Conservation (phyloP, 768 basidiomycete genomes). For the Russula dissimulans region DNA sequence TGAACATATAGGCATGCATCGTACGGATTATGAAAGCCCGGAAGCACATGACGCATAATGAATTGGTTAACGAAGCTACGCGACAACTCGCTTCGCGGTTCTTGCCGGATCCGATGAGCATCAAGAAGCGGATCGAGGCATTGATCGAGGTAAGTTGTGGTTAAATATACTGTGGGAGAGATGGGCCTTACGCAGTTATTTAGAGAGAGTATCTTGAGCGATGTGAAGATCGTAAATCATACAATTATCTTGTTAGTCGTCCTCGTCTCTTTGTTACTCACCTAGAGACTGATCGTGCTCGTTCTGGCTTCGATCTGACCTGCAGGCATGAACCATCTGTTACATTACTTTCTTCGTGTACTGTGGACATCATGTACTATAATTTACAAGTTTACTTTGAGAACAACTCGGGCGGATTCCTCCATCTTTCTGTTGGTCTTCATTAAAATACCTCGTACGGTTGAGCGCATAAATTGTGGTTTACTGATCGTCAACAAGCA, state of each 20-base stretch:
- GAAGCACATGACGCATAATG: constrained; percentile 81
- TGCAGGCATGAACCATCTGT: no score
- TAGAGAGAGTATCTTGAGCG: constrained; percentile 94
- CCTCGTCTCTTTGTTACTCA: not conserved
- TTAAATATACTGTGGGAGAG: not conserved
- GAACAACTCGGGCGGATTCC: no score
- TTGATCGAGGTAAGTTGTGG: constrained; percentile 71
- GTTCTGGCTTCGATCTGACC: no score
- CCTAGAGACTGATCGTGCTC: no score
- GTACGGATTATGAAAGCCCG: constrained; percentile 97
- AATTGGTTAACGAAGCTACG: constrained; percentile 85
- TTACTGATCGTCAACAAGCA: no score
- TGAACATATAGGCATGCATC: constrained; percentile 71
- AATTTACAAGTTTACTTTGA: no score
- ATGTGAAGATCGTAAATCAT: constrained; percentile 78
- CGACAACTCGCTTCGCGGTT: constrained; percentile 79
- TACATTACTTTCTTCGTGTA: no score
- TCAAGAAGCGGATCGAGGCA: constrained; percentile 91
- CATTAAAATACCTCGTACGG: no score
- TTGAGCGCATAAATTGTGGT: no score
- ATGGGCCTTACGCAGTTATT: not conserved
- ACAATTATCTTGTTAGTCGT: constrained; percentile 58
- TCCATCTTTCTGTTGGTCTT: no score
- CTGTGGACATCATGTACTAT: no score
- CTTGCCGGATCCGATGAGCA: constrained; percentile 71